Base-by-base conservation (phyloP, 345 rosid genomes). In the Boechera divaricarpa region DNA sequence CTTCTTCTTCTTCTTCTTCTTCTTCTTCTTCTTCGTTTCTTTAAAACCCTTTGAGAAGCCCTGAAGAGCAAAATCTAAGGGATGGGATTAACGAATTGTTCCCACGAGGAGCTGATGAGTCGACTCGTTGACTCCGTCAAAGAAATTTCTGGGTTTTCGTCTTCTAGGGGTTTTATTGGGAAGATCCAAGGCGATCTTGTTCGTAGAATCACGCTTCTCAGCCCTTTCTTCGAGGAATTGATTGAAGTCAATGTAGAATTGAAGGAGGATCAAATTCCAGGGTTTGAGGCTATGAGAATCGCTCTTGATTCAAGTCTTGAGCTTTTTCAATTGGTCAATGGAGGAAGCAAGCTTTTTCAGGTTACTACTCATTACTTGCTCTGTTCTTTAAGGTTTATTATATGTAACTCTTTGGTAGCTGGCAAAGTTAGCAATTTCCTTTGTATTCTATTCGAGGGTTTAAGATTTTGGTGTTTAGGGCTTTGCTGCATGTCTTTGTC, bases 181-280 rank as follows among this genome's bases (percentile, higher is more conserved):
- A 88, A 75, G 85, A 83, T 85, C 90, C 88, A 91, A 75, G 90
- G 91, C 35, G 87, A 91, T 85, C 83, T 92, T 84, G 85, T 84
- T 42, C 93, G 99, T 36, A 85, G 99, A 77, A 88, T 95, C 78
- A 92, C 92, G 91, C 89, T 95, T 35, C 84, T 95, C 81, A 86
- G 94, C 77, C 98, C 99, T 81, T 82, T 92, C 87, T 91, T 95
- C 58, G 96, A 92, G 88, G 99, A 95, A 76, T 84, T 92, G 80
- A 82, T 78, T 38, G 98, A 89, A 57, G 49, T 80, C 6, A 35
- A 72, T 28, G 80, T 77, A 11, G 87, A 73, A 70, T 67, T 84
- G 9, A 26, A 75, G 9, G 70, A 85, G 11, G 91, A 88, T n/a
- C 83, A 71, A 31, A 55, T 84, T 77, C 39, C 61, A 51, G 91